Percentiles rank a stretch among this genome's conserved stretches.
Evolutionary conservation across 2,329 filamentous ascomycete species (phyloP).

Genomic region (Alternaria ventricosa): DNA sequence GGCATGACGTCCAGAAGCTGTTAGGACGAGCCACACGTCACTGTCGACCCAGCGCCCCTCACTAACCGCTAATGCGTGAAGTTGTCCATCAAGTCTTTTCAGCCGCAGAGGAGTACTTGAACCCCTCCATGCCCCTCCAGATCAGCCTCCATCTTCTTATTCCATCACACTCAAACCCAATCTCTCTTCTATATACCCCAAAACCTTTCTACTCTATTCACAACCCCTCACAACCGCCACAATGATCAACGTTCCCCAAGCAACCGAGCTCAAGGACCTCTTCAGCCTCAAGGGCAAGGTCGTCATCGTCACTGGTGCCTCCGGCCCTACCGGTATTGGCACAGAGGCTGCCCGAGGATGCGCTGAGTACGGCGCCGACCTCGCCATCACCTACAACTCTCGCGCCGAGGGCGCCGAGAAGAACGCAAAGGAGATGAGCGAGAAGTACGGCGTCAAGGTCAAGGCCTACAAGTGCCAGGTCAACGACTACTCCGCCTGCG

Average conservation of each 20-base stretch:
- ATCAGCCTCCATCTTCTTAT: constrained; percentile 12
- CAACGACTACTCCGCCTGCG: constrained; percentile 62
- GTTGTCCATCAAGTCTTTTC: constrained; percentile 26
- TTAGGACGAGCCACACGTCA: constrained; percentile 35
- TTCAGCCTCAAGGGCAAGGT: constrained; percentile 62
- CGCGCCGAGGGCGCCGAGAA: constrained; percentile 67
- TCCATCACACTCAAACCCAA: constrained; percentile 18
- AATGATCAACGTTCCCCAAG: constrained; percentile 59
- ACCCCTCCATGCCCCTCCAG: constrained; percentile 34
- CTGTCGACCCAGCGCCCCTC: constrained; percentile 33
- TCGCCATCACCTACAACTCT: constrained; percentile 72
- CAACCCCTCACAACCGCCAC: constrained; percentile 49
- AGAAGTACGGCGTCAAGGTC: constrained; percentile 68
- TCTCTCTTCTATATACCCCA: not conserved
- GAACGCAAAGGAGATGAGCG: constrained; percentile 67
- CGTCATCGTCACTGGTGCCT: constrained; percentile 60
- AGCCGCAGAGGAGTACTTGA: constrained; percentile 38
- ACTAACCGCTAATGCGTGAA: constrained; percentile 34
- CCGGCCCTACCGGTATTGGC: constrained; percentile 71
- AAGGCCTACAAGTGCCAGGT: constrained; percentile 73
- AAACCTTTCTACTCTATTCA: not conserved
- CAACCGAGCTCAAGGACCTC: constrained; percentile 64
- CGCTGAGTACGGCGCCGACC: constrained; percentile 68
- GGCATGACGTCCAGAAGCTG: constrained; percentile 27
- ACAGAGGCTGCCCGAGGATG: constrained; percentile 70